Base-by-base conservation (phyloP, 2,329 filamentous ascomycete genomes). In the Coniochaeta hoffmannii region DNA sequence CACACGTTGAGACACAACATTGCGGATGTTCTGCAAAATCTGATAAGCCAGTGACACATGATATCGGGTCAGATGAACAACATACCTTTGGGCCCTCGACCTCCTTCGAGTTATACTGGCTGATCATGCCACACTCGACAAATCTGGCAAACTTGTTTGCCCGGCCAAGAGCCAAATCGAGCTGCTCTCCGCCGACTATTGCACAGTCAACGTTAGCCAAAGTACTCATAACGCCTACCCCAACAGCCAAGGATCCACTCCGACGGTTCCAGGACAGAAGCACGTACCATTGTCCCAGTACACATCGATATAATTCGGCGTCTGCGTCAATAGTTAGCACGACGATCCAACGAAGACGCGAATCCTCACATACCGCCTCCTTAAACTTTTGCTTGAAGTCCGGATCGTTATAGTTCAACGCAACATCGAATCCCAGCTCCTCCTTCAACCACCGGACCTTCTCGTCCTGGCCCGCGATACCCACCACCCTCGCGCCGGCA, bases 61-160 rank as follows among this genome's bases (percentile, higher is more conserved):
- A 41, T 1, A 32, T 6, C 34, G 8, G 24, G 9, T 32, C 26
- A 26, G 12, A 35, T 12, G 6, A 4, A 8, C 15, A 3, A 41
- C 67, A 69, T 58, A 73, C 79, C 63, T 74, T 79, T 51, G 80
- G 80, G 1, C 85, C 85, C 56, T 78, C 69, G 46, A 77, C 24
- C n/a, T 46, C 41, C 12, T 26, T 28, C 19, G 41, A 24, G 68
- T 89, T 89, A 69, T 90, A 90, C 67, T 85, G 79, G 65, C 79
- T 84, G 71, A 90, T 89, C 60, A 69, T 76, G 51, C 87, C 87
- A 69, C 87, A 90, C 70, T 87, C 87, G 61, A 86, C 82, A 67
- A 90, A 87, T 32, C 87, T 77, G 14, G 86, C 73, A 65, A 79
- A 73, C 53, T 71, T 71, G 55, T 83, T 85, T 56, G 87, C 86